Base-by-base conservation (phyloP, 495 filamentous ascomycete genomes). In the Neurospora sublineolata region DNA sequence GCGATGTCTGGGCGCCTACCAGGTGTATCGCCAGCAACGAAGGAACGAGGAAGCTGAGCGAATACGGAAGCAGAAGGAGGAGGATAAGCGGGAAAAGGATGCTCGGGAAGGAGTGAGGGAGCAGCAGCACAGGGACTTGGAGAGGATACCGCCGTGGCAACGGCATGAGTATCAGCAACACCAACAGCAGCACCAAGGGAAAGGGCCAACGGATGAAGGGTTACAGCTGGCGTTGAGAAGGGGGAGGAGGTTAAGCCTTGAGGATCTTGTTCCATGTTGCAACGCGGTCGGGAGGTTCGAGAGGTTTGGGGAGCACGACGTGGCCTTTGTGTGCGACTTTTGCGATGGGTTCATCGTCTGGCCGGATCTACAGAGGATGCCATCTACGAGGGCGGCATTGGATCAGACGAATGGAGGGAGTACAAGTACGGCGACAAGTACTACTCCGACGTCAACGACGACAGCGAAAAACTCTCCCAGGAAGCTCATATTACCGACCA, bases 281-380 rank as follows among this genome's bases (percentile, higher is more conserved):
- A 82, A 83, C 33, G 72, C 74, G 5, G 75, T 83, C 7, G 83
- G 83, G 8, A 71, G 75, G 14, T 85, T 86, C 69, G 79, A 83
- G 76, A 77, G 81, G 7, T 75, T 84, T 30, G 79, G 75, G 33
- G 76, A 79, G n/a, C 73, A 68, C n/a, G 82, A 84, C 71, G 80
- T 82, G 20, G 83, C 84, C 2, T 86, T 85, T 70, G 79, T 84
- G 0, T 86, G 84, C 74, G 81, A 86, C 74, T 86, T 82, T 72
- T 86, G 84, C 78, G 82, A 84, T 74, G 84, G 84, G 9, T 82
- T 80, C 46, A 72, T 86, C 14, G 77, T 86, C 30, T 86, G 84
- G 84, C 77, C 81, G 37, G 81, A 86, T 72, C 73, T 85, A 69
- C 75, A 74, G 60, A 74, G 73, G 4, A 81, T 85, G 74, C 83